These are phyloP conservation scores for Erythrophleum ivorense DNA, from an alignment of 331 rosid species.

Conservation along the genomic window DNA sequence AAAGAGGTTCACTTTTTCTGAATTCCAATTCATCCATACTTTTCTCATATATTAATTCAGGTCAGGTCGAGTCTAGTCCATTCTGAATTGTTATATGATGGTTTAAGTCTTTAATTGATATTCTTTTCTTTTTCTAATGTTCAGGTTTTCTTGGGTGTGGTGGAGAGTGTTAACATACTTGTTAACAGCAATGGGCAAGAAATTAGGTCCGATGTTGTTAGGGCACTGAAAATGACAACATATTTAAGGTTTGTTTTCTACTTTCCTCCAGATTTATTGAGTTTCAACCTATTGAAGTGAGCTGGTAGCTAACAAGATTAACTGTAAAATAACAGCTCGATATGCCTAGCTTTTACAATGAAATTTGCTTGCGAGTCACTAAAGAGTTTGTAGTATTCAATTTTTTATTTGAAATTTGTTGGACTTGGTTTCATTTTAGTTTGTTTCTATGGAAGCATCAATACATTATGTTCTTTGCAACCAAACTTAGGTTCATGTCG, in stretches of 20 bases:
- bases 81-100: conserved; percentile 22
- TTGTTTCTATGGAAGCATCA: no score
- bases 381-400: no score
- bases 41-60: not conserved
- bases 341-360: no score
- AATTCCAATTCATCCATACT: not conserved
- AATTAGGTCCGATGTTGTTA: conserved; percentile 97
- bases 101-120: conserved; percentile 12
- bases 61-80: not conserved
- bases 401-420: no score
- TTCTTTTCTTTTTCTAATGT: conserved; percentile 11
- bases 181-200: conserved; percentile 98
- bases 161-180: conserved; percentile 97
- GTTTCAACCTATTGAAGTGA: conserved; percentile 32
- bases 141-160: conserved; percentile 99
- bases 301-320: conserved; percentile 33
- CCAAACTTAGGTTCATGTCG: no score
- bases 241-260: conserved; percentile 74
- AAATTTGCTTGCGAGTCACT: no score
- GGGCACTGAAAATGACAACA: conserved; percentile 98
- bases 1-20: conserved; percentile 64
- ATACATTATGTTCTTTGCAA: no score
- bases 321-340: no score
- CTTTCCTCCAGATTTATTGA: conserved; percentile 22
- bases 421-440: no score